Conservation (phyloP, 306 rosid genomes). For the Amphicarpaea edgeworthii region DNA sequence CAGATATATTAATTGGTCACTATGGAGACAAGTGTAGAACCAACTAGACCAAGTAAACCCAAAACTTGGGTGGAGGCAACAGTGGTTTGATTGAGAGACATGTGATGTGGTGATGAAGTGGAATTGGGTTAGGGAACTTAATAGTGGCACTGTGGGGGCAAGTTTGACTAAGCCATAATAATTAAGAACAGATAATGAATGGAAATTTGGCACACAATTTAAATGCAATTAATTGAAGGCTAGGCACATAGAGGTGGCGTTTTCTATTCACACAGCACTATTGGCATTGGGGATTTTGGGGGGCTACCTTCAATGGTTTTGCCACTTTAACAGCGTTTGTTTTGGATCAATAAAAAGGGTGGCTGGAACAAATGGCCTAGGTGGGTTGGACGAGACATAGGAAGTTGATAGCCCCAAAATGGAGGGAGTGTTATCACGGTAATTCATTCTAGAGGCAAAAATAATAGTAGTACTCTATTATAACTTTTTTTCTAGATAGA, state of each 20-base stretch:
- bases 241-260: constrained; percentile 9
- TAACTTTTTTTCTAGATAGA: too few relatives aligned
- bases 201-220: constrained; percentile 41
- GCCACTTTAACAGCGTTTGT: neutral
- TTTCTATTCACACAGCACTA: constrained; percentile 19
- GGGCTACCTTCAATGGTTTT: constrained; percentile 33
- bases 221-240: constrained; percentile 23
- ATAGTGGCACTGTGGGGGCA: constrained; percentile 31
- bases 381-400: constrained; percentile 22
- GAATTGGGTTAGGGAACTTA: neutral
- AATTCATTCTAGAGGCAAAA: neutral
- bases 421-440: constrained; percentile 6
- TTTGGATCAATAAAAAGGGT: constrained; percentile 39
- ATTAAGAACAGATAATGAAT: neutral
- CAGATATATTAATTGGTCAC: neutral
- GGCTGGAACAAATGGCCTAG: neutral
- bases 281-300: neutral
- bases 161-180: constrained; percentile 34
- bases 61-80: neutral
- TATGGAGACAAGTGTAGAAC: neutral
- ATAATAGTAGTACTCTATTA: too few relatives aligned
- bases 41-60: neutral
- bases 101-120: neutral
- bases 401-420: neutral
- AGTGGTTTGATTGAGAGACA: constrained; percentile 4